Conservation (phyloP, 768 basidiomycete genomes). For the Cubamyces sp. region DNA sequence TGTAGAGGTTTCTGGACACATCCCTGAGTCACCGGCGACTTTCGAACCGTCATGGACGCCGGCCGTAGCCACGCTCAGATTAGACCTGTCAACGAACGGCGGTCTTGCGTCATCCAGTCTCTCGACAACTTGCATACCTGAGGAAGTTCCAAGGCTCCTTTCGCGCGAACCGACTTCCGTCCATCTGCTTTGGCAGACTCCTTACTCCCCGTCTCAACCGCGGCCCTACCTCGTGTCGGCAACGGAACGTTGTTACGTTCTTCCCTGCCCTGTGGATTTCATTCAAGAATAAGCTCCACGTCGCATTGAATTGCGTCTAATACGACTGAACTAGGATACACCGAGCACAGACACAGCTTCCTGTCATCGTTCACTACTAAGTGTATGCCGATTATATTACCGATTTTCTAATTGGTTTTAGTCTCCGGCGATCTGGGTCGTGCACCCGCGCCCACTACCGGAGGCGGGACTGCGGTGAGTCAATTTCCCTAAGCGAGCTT, state of each 20-base stretch:
- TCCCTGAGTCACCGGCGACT: background rate
- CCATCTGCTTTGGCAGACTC: background rate
- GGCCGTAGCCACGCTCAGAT: background rate
- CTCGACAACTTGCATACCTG: background rate
- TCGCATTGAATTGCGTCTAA: conserved; percentile 25
- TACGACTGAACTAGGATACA: conserved; percentile 7
- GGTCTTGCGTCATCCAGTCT: conserved; percentile 12
- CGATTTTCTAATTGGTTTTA: background rate
- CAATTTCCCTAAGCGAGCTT: conserved; percentile 8
- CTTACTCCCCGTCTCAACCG: background rate
- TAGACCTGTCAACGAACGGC: conserved; percentile 1
- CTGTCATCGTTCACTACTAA: conserved; percentile 4
- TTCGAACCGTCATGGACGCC: background rate
- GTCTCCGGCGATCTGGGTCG: conserved; percentile 9
- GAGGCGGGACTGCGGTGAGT: conserved; percentile 4
- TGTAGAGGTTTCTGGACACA: background rate
- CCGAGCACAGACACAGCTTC: conserved; percentile 13
- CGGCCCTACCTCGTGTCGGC: background rate
- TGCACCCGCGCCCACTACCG: background rate
- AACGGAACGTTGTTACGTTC: conserved; percentile 4
- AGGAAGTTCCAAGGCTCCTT: background rate
- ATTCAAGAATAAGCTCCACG: conserved; percentile 13
- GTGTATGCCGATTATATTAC: background rate
- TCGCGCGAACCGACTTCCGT: background rate
- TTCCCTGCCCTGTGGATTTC: background rate